phyloP scores from a whole-genome alignment of 768 basidiomycete species.

The Tricholoma saponaceum region DNA sequence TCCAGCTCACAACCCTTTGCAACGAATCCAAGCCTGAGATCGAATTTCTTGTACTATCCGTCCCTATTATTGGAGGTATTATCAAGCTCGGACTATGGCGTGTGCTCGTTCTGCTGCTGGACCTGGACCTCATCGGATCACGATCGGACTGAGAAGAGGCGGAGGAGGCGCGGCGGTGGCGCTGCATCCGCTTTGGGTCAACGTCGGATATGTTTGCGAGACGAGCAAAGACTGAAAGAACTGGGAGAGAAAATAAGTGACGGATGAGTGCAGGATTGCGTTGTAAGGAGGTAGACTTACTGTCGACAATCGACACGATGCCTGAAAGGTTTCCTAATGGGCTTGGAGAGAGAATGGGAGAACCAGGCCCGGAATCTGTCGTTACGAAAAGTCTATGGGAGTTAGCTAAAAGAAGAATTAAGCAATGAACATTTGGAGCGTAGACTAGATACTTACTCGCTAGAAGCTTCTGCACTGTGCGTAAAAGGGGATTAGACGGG shows the following conservation, averaged over 20 bases:
- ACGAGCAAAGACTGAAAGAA: conserved; percentile 76
- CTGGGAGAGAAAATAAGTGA: conserved; percentile 28
- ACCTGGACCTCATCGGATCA: conserved; percentile 36
- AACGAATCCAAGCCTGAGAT: conserved; percentile 18
- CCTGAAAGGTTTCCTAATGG: conserved; percentile 55
- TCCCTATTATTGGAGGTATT: conserved; percentile 22
- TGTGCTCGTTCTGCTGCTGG: conserved; percentile 35
- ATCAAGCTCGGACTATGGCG: conserved; percentile 30
- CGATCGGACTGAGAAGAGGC: conserved; percentile 53
- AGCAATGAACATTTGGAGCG: not conserved
- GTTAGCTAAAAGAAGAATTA: conserved; percentile 46
- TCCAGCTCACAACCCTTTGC: conserved; percentile 4
- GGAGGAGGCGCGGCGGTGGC: conserved; percentile 76
- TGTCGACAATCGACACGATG: conserved; percentile 80
- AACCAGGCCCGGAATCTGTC: conserved; percentile 51
- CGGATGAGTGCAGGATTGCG: not conserved
- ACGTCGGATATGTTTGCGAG: conserved; percentile 69
- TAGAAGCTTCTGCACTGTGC: conserved; percentile 75
- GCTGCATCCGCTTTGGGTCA: conserved; percentile 75
- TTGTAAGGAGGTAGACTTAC: conserved; percentile 35
- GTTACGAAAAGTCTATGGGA: conserved; percentile 79
- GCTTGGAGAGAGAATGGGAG: conserved; percentile 42
- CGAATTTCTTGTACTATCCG: conserved; percentile 20
- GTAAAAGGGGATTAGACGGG: conserved; percentile 57
- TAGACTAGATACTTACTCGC: conserved; percentile 53